phyloP scores from a whole-genome alignment of 2,329 filamentous ascomycete species.

The Rugonectria rugulosa region DNA sequence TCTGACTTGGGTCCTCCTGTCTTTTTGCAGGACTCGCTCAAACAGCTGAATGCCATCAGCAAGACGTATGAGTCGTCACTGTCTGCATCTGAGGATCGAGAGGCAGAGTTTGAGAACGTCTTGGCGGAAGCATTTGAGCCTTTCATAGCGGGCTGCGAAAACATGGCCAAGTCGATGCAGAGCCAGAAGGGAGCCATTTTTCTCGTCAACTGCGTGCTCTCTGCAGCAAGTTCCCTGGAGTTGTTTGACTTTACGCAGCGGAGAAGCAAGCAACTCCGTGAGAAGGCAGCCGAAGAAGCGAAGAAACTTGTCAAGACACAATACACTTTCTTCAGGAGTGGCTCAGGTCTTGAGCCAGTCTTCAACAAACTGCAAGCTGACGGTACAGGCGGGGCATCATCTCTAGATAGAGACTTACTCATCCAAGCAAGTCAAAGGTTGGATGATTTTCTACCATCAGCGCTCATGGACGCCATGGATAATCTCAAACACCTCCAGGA shows the following conservation, averaged over 20 bases:
- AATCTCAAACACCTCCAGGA: conserved; percentile 79
- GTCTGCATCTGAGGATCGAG: conserved; percentile 63
- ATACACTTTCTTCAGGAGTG: conserved; percentile 73
- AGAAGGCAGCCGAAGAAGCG: conserved; percentile 62
- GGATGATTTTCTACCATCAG: conserved; percentile 91
- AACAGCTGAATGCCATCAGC: conserved; percentile 80
- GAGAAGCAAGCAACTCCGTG: conserved; percentile 62
- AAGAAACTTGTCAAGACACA: conserved; percentile 71
- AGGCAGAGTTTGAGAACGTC: conserved; percentile 77
- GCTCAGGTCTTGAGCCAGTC: conserved; percentile 76
- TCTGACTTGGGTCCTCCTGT: conserved; percentile 79
- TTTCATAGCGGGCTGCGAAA: conserved; percentile 78
- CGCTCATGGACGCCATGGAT: conserved; percentile 89
- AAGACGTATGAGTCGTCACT: conserved; percentile 87
- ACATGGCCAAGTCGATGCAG: conserved; percentile 68
- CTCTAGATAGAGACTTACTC: conserved; percentile 63
- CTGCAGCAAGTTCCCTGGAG: conserved; percentile 63
- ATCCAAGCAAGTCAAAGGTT: conserved; percentile 75
- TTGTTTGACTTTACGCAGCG: conserved; percentile 70
- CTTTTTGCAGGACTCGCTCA: conserved; percentile 82
- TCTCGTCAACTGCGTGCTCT: conserved; percentile 73
- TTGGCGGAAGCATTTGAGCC: conserved; percentile 84
- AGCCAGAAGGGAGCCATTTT: conserved; percentile 72
- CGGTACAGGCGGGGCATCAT: conserved; percentile 43
- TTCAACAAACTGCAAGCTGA: conserved; percentile 62